Conservation (phyloP, 139 green algal genomes). For the Micractinium sp. region DNA sequence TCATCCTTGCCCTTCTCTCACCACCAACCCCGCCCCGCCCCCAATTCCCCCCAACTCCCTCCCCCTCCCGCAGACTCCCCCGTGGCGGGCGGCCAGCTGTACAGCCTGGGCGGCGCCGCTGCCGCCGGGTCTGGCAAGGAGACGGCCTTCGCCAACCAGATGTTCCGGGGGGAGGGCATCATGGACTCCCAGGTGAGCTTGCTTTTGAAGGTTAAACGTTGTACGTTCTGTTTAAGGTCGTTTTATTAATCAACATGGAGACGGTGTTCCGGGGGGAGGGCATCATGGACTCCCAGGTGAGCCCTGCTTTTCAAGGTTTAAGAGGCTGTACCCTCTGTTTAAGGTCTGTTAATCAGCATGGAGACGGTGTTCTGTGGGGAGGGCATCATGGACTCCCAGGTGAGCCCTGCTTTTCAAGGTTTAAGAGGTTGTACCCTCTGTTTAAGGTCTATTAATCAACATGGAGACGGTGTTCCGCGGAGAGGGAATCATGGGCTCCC, state of each 20-base stretch:
- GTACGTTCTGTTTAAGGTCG: no score
- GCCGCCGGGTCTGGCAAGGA: not conserved
- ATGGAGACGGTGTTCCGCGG: no score
- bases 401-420: not conserved
- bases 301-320: no score
- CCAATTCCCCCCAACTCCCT: not conserved
- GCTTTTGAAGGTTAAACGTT: no score
- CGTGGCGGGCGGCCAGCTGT: not conserved
- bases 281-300: conserved; percentile 24
- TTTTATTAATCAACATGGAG: no score
- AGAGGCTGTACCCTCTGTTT: no score
- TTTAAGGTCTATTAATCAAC: no score
- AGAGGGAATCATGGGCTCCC: not conserved
- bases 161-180: conserved; percentile 27
- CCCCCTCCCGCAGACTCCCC: conserved; percentile 14
- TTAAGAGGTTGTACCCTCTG: no score
- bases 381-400: not conserved
- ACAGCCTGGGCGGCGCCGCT: not conserved
- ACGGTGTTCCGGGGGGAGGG: conserved; percentile 6
- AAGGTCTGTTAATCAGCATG: no score
- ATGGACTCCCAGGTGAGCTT: conserved; percentile 21
- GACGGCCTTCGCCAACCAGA: conserved; percentile 2
- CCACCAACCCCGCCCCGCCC: not conserved
- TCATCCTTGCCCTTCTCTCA: not conserved
- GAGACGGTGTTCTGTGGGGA: no score